Base-by-base conservation (phyloP, 805 yeast species). In the Candida alai region DNA sequence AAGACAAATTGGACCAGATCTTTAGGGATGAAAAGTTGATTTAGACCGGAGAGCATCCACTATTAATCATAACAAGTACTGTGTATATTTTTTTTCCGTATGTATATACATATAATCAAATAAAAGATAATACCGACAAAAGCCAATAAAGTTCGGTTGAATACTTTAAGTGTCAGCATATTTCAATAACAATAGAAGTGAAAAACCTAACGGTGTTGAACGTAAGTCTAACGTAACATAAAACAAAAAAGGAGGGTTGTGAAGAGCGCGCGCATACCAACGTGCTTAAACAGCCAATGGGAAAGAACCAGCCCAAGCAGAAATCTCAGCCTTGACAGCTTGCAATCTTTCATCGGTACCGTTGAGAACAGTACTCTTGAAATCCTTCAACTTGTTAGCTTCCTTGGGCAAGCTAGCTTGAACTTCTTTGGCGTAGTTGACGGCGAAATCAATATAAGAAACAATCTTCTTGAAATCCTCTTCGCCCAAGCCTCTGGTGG, bases 341-440 rank as follows among this genome's bases (percentile, higher is more conserved):
- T 67, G 61, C 51, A 89, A 72, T 41, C 59, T 58, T 57, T 80
- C 84, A 36, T 76, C 84, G 43, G 81, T 76, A 45, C 85, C 87
- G 43, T 75, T 73, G 52, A 76, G 73, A 45, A 87, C 78, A 58
- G 76, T 76, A 49, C 80, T 80, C 75, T 90, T 93, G 79, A 88
- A 93, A 65, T 93, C 97, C 75, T 87, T 90, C 61, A 93, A 80
- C 70, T 80, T 88, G 76, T 89, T 89, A 42, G 96, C 95, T 43
- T 85, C 95, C 66, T 76, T 76, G 57, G 97, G 97, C 56, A 90
- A 76, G 45, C 73, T 67, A 39, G 72, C 65, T 73, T 93, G 97
- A 47, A 83, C 72, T 46, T 75, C 71, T 60, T 74, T 74, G 39
- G 97, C 88, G 56, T 78, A 78, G 49, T 74, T 71, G 39, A 85